These are phyloP conservation scores for Russula sp. DNA, from an alignment of 768 basidiomycete species.

Conservation along the genomic window DNA sequence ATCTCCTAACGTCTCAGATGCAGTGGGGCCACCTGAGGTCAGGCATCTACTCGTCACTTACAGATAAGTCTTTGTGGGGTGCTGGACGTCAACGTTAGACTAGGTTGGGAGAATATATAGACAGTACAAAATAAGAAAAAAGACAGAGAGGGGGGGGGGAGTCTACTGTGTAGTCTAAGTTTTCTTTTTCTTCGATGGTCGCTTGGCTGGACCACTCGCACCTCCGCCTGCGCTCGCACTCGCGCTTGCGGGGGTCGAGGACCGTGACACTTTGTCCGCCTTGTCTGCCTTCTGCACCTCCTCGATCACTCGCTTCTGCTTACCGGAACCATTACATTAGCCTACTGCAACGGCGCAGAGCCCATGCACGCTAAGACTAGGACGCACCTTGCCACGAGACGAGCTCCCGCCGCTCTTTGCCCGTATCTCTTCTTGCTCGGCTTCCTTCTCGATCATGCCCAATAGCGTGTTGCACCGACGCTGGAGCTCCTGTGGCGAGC, in stretches of 20 bases:
- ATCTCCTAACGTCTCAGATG: too few relatives aligned
- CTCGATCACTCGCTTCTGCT: constrained; percentile 67
- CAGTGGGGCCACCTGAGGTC: neutral
- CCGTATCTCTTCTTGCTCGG: constrained; percentile 64
- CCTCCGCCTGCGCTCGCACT: constrained; percentile 38
- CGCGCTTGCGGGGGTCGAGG: constrained; percentile 52
- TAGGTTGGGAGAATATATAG: neutral
- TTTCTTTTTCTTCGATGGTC: constrained; percentile 65
- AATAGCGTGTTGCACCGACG: constrained; percentile 83
- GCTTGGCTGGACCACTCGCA: constrained; percentile 42
- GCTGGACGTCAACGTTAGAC: neutral
- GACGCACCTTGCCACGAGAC: constrained; percentile 57
- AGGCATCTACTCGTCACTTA: neutral
- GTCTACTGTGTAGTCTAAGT: constrained; percentile 32
- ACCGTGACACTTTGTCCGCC: constrained; percentile 42
- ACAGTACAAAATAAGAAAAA: neutral
- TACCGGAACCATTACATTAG: constrained; percentile 1
- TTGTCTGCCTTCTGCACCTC: constrained; percentile 50
- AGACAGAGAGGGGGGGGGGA: neutral
- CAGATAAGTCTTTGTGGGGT: neutral
- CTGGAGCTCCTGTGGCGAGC: constrained; percentile 83
- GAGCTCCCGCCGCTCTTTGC: constrained; percentile 41
- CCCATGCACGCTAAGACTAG: neutral
- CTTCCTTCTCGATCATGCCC: constrained; percentile 91
- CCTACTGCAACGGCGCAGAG: neutral